These are phyloP conservation scores for Penicillium sp. DNA, from an alignment of 2,329 filamentous ascomycete species.

Conservation along the genomic window DNA sequence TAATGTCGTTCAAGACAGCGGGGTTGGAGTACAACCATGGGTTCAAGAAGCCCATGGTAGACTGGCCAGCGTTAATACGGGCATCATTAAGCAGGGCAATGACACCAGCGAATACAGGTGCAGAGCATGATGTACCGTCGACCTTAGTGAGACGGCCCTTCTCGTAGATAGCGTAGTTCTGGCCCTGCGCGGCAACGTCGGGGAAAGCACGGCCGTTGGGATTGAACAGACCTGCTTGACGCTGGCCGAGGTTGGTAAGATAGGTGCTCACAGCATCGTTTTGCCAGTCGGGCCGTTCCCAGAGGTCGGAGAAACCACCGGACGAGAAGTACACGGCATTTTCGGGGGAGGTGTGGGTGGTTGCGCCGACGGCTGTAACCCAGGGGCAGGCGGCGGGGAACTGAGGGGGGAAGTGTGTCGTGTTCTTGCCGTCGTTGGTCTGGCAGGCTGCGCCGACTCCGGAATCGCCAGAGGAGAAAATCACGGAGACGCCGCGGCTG, in stretches of 20 bases:
- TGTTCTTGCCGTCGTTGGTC: slow-evolving; percentile 41
- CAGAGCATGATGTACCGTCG: slow-evolving; percentile 54
- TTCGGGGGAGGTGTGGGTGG: slow-evolving; percentile 43
- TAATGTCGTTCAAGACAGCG: slow-evolving; percentile 54
- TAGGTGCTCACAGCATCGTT: slow-evolving; percentile 42
- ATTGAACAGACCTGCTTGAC: slow-evolving; percentile 39
- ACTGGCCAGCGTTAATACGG: slow-evolving; percentile 54
- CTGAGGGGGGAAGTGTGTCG: slow-evolving; percentile 47
- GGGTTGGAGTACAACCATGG: slow-evolving; percentile 59
- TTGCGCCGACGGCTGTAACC: slow-evolving; percentile 50
- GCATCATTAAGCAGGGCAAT: slow-evolving; percentile 67
- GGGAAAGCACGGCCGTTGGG: slow-evolving; percentile 44
- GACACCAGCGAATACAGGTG: slow-evolving; percentile 62
- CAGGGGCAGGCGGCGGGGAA: slow-evolving; percentile 47
- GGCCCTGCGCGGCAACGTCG: slow-evolving; percentile 46
- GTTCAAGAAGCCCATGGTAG: slow-evolving; percentile 62
- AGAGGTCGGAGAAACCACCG: slow-evolving; percentile 46
- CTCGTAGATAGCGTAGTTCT: slow-evolving; percentile 38
- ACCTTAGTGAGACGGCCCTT: slow-evolving; percentile 34
- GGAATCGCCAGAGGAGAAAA: slow-evolving; percentile 56
- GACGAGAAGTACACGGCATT: slow-evolving; percentile 47
- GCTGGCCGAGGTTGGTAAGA: slow-evolving; percentile 32
- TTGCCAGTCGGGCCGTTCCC: slow-evolving; percentile 43
- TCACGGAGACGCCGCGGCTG: slow-evolving; percentile 53
- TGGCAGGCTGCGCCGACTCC: slow-evolving; percentile 47